Conservation (phyloP, 441 rosid species). For the Gossypium laxum region DNA sequence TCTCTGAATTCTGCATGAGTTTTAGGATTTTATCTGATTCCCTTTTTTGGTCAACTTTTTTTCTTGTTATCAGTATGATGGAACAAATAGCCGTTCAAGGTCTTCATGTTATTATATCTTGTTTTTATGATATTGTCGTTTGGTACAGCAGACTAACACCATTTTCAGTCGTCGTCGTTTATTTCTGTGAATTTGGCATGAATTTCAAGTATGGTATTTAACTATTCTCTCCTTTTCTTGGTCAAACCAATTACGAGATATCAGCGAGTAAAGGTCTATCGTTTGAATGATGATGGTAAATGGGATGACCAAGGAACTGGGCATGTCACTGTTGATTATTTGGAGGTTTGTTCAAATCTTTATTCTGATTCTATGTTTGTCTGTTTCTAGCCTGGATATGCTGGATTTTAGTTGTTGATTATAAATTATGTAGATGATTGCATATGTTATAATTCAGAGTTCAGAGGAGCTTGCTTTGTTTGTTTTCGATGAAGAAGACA, state of each 20-base stretch:
- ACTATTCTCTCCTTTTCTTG: background rate
- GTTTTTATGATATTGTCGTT: background rate
- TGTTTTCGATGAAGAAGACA: slow-evolving; percentile 89
- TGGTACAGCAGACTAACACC: background rate
- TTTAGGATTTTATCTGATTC: background rate
- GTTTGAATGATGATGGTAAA: slow-evolving; percentile 80
- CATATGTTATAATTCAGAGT: slow-evolving; percentile 44
- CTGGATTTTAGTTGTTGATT: slow-evolving; percentile 7
- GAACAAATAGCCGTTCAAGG: background rate
- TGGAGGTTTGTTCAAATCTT: slow-evolving; percentile 56
- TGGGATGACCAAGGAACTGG: slow-evolving; percentile 99
- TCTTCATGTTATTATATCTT: background rate
- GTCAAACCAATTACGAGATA: background rate
- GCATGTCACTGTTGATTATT: slow-evolving; percentile 73
- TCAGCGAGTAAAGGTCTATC: slow-evolving; percentile 94
- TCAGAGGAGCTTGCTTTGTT: slow-evolving; percentile 74
- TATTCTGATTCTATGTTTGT: slow-evolving; percentile 5
- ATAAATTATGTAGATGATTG: slow-evolving; percentile 1
- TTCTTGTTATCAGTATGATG: background rate
- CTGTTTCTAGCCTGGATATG: slow-evolving; percentile 6
- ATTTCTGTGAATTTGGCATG: background rate
- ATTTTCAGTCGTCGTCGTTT: background rate
- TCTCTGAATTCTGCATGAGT: background rate
- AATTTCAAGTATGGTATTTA: background rate
- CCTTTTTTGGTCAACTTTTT: slow-evolving; percentile 4